These are phyloP conservation scores for Blastocystis sp. DNA, from an alignment of 352 stramenopile species.

Conservation along the genomic window DNA sequence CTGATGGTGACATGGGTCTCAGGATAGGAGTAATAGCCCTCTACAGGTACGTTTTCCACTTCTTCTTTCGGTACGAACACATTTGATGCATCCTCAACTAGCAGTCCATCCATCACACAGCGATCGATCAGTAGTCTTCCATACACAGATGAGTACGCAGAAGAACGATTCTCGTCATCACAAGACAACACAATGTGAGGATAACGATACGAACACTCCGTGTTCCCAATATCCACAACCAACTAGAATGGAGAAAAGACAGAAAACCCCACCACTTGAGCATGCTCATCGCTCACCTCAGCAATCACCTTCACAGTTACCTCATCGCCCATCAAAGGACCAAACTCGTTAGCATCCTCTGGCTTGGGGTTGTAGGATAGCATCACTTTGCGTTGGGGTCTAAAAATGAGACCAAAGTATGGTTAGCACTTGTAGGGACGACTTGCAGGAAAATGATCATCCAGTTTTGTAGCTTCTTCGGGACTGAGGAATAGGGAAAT, in stretches of 20 bases:
- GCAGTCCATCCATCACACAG: constrained; percentile 34
- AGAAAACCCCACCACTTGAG: constrained; percentile 17
- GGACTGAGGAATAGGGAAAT: not conserved
- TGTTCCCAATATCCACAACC: constrained; percentile 26
- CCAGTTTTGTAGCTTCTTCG: constrained; percentile 4
- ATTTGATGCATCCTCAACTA: not conserved
- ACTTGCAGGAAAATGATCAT: constrained; percentile 20
- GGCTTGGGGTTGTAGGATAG: constrained; percentile 52
- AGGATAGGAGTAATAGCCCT: constrained; percentile 59
- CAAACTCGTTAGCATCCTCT: constrained; percentile 39
- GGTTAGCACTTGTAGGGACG: not conserved
- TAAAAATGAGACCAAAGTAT: not conserved
- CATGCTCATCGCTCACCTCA: constrained; percentile 36
- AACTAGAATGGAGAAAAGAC: not conserved
- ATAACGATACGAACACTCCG: constrained; percentile 29
- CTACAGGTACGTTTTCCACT: constrained; percentile 41
- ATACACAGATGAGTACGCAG: constrained; percentile 26
- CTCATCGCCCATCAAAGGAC: constrained; percentile 49
- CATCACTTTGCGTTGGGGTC: constrained; percentile 19
- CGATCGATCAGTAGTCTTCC: constrained; percentile 40
- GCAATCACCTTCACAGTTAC: constrained; percentile 54
- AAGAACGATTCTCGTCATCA: constrained; percentile 25
- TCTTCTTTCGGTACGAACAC: constrained; percentile 31
- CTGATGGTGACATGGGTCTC: constrained; percentile 22
- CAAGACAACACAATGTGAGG: constrained; percentile 57